Evolutionary conservation across 208 protist genomes (phyloP).

Genomic region (Leptomonas seymouri): DNA sequence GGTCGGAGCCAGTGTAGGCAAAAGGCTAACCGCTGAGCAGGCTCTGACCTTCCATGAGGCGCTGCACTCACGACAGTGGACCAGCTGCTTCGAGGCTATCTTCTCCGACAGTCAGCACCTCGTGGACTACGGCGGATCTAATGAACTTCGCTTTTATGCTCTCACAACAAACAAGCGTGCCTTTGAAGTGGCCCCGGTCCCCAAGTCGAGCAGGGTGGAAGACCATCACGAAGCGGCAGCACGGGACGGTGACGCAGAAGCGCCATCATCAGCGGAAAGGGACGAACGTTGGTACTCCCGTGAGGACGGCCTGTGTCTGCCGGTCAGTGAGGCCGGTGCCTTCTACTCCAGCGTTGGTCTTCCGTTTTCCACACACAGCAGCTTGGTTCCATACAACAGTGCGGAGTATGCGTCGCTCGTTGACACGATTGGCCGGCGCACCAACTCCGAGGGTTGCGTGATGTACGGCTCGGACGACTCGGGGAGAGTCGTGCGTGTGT

Average conservation of each 20-base stretch:
- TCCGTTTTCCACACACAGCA: conserved; percentile 24
- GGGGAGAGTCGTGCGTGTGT: conserved; percentile 49
- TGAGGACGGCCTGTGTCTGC: conserved; percentile 33
- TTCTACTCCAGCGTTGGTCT: conserved; percentile 40
- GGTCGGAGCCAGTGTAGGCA: too few species aligned
- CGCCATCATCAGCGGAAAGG: not conserved
- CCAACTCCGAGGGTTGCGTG: conserved; percentile 59
- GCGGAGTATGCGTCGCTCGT: conserved; percentile 33
- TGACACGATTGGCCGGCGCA: conserved; percentile 36
- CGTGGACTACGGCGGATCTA: conserved; percentile 40
- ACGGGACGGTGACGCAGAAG: not conserved
- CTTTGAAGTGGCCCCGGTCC: not conserved
- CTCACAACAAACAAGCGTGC: conserved; percentile 30
- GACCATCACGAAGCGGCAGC: not conserved
- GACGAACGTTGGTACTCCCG: conserved; percentile 7
- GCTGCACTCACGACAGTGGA: conserved; percentile 33
- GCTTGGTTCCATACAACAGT: conserved; percentile 18
- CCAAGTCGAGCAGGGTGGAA: not conserved
- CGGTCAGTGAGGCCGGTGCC: conserved; percentile 22
- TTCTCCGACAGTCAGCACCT: conserved; percentile 54
- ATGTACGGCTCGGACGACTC: conserved; percentile 49
- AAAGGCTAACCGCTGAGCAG: conserved; percentile 13
- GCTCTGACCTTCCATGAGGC: conserved; percentile 29
- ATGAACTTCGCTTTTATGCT: conserved; percentile 54
- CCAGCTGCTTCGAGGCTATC: conserved; percentile 56